Conservation (phyloP, 1,284 basidiomycete genomes). For the Heterobasidion irregulare region DNA sequence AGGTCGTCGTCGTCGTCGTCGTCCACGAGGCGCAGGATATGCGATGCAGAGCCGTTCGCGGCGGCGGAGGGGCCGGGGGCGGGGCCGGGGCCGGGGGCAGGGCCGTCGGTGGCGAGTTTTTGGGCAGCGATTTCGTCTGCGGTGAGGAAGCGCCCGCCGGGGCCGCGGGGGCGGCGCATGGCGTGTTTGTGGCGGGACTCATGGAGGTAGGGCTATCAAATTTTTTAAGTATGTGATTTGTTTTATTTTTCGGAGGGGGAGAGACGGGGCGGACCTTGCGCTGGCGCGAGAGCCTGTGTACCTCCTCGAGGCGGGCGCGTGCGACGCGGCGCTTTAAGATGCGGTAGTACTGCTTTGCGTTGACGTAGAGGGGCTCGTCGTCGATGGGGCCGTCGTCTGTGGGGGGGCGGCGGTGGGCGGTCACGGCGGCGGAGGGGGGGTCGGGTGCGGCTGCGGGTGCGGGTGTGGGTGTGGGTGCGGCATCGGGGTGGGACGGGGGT, state of each 20-base stretch:
- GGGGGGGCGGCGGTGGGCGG: slow-evolving; percentile 1
- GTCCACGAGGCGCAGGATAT: no score
- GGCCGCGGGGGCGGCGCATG: slow-evolving; percentile 92
- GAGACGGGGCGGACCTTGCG: slow-evolving; percentile 60
- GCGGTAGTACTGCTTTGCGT: slow-evolving; percentile 95
- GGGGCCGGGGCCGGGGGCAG: slow-evolving; percentile 5
- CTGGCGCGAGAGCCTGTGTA: slow-evolving; percentile 84
- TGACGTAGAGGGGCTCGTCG: slow-evolving; percentile 94
- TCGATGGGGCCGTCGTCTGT: slow-evolving; percentile 42
- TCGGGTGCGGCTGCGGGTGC: slow-evolving; percentile 1
- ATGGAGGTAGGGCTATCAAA: slow-evolving; percentile 86
- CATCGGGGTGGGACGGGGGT: background rate
- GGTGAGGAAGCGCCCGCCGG: slow-evolving; percentile 94
- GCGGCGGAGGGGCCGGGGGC: slow-evolving; percentile 13
- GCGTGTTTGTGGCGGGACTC: slow-evolving; percentile 98
- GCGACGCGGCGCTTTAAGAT: slow-evolving; percentile 90
- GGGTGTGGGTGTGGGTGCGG: slow-evolving; percentile 3
- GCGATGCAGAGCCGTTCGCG: no score
- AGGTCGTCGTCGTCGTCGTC: slow-evolving; percentile 13
- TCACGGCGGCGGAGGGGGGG: slow-evolving; percentile 13
- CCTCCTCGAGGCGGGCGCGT: slow-evolving; percentile 82
- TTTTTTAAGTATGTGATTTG: background rate
- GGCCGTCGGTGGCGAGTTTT: slow-evolving; percentile 32
- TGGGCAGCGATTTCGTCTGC: slow-evolving; percentile 87
- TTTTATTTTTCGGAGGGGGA: background rate